Base-by-base conservation (phyloP, 495 filamentous ascomycete species). In the Rhypophila decipiens region DNA sequence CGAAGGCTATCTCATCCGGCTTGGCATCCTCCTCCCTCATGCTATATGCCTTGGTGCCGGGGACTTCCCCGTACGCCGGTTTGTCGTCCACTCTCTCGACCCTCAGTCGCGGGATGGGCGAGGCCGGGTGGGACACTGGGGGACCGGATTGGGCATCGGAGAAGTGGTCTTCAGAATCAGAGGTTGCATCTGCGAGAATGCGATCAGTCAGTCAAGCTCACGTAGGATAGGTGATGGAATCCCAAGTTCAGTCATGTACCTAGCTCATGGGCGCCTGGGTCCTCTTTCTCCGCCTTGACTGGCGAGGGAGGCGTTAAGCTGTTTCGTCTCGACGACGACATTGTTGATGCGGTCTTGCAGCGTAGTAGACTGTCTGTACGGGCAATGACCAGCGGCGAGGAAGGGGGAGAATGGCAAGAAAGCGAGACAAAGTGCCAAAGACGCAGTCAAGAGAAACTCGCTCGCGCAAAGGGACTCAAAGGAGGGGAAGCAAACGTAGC, bases 81-180 rank as follows among this genome's bases (percentile, higher is more conserved):
- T 74, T 72, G 51, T 74, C 68, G 48, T 73, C 65, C 39, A 95
- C 77, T 68, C 85, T 88, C 66, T 94, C 88, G 21, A 95, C 86
- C 39, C 90, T 72, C 12, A 85, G 94, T 47, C 70, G 78, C n/a
- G 90, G 90, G 53, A 95, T 82, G 24, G 86, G 81, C 12, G 72
- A 76, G 42, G 58, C 72, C 67, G 47, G 74, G 73, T 51, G 74
- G 70, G 43, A 78, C 42, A 76, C 76, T 55, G 49, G 60, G 44
- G 66, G 70, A 50, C 80, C 86, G 64, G 91, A 86, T 47, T 81
- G 85, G 50, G 90, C 90, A 73, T 95, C 90, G 41, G 89, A 89
- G 64, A 90, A 96, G 66, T 95, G 87, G 42, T 96, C 90, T 22
- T 94, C 88, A 37, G 82, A 86, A 47, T 84, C 84, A 17, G 85